Evolutionary conservation across 306 rosid species (phyloP), one percentile per base, ranked within the genome.

Genomic region (Myrica gale): DNA sequence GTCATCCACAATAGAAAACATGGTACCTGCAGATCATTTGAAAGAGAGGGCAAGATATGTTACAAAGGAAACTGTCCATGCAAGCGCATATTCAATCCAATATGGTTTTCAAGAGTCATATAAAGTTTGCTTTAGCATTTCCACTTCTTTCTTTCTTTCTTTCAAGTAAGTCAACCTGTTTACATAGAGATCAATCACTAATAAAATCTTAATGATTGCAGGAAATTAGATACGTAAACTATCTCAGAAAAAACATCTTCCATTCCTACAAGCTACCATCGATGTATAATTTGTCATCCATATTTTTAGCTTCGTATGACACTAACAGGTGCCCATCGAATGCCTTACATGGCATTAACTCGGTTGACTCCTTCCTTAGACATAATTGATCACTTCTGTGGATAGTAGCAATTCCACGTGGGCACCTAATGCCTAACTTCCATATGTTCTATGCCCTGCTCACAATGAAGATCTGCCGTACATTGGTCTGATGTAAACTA

Each of bases 1-100:
- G 71, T 51, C 93, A 95, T 86, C 98, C 93, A 90, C 87, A 90
- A 60, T 81, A 95, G 69, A 82, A 95, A 95, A 85, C 97, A 92
- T 10, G 98, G 98, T 77, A 88, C 54, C 97, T 95, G 94, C 75
- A 84, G 39, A 78, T 47, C 77, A 65, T 77, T 84, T 48, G 19
- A 54, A 77, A 62, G 69, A 73, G 26, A 76, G 55, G 68, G 43
- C 17, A 82, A 21, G 48, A 54, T 53, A 82, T 76, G 66, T 66
- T 72, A 43, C 21, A n/a, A 57, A 74, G 20, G 43, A 82, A 68
- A 51, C 5, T 37, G 9, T 58, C 17, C 15, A 76, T 46, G 72
- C 50, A 76, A 48, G 47, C 19, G 62, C 43, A 62, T 74, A 69
- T 74, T 42, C 72, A 37, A 32, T 37, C 66, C 42, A 66, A 76